phyloP scores from a whole-genome alignment of 331 rosid genomes.

The Erythrophleum ivorense region DNA sequence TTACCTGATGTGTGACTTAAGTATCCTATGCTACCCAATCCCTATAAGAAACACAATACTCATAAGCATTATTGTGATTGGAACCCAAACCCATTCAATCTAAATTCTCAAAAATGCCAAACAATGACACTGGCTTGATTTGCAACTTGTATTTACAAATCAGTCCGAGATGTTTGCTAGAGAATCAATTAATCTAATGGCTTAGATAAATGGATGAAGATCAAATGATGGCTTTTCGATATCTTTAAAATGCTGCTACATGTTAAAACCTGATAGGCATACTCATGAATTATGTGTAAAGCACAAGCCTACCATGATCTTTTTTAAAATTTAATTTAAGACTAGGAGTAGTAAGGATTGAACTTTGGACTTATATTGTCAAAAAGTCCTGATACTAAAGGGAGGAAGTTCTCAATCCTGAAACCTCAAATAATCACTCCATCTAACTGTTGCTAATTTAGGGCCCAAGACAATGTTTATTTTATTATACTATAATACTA shows the following conservation, averaged over 20 bases:
- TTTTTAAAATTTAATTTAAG: neutral
- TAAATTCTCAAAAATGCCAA: no score
- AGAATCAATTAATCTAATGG: neutral
- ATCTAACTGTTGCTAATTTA: neutral
- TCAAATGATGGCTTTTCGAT: neutral
- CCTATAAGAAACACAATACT: neutral
- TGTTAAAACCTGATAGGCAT: neutral
- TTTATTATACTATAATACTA: no score
- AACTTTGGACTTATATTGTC: neutral
- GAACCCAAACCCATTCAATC: neutral
- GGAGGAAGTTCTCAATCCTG: neutral
- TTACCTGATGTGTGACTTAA: no score
- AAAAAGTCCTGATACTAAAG: neutral
- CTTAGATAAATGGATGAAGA: neutral
- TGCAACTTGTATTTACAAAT: neutral
- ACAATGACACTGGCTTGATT: no score
- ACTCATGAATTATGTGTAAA: neutral
- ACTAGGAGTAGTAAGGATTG: neutral
- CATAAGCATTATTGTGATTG: neutral
- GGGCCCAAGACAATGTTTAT: no score
- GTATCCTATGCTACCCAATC: no score
- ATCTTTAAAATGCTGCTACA: neutral
- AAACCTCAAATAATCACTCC: slow-evolving; percentile 3
- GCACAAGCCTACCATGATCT: neutral
- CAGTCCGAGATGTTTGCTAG: no score